Base-by-base conservation (phyloP, 2,329 filamentous ascomycete species). In the Penicillium sumatraense region DNA sequence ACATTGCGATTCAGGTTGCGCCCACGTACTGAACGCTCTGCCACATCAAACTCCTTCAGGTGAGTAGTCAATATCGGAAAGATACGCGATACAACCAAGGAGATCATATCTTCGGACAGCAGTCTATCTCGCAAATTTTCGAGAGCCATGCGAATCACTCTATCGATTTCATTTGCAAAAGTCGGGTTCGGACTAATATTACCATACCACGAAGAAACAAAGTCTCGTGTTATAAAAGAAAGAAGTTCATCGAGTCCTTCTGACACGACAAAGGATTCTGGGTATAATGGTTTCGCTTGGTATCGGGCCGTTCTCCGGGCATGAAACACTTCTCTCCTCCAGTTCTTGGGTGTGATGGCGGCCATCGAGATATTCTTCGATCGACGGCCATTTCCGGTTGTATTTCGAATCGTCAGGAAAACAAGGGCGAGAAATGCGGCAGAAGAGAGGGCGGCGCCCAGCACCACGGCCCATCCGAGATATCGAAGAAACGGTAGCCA, bases 1-100 rank as follows among this genome's bases (percentile, higher is more conserved):
- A 99, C 87, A 61, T 89, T 92, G 49, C 91, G 86, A 65, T 92
- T 95, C 53, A 98, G 80, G 73, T 96, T 91, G 71, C 87, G 89
- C 11, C 96, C 96, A 51, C 93, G 85, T 10, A 99, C 90, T 8
- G 86, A 84, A 54, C 89, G 85, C 77, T 99, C 95, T 0, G 95
- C 95, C 61, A 95, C 87, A 72, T 93, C 91, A 65, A 96, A 96
- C 63, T 96, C 91, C 62, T 86, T 90, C 66, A 99, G 86, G 74
- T 99, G 95, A 9, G 86, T 82, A 26, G 93, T 98, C 62, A 99
- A 73, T 55, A 98, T 86, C 11, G 96, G 96, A 35, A 97, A 88
- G 44, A 98, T 82, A 33, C 89, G 87, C 58, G 89, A 90, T 16
- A 93, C 92, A 42, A 90, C 80, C 42, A 93, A 81, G 66, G 95